A percentile compares a stretch with the other conserved stretches of the same genome.
phyloP scores from a whole-genome alignment of 371 early-diverging fungal genomes.

The Scutellospora calospora region DNA sequence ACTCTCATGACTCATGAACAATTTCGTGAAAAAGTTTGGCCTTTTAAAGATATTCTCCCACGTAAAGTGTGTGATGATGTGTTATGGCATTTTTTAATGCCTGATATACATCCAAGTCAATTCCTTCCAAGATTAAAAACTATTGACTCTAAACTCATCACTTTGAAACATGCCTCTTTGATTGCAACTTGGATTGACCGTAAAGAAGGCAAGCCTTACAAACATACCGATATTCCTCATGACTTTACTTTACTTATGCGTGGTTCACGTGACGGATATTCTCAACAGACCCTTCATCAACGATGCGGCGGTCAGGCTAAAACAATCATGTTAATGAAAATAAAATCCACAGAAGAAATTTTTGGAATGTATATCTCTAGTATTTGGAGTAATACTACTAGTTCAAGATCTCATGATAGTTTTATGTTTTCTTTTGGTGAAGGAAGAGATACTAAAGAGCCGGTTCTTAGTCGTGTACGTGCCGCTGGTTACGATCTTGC shows the following conservation, averaged over 20 bases:
- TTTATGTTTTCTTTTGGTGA: slow-evolving; percentile 41
- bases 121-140: slow-evolving; percentile 23
- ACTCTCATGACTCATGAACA: slow-evolving; percentile 1
- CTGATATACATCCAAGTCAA: neutral
- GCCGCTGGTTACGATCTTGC: slow-evolving; percentile 16
- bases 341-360: slow-evolving; percentile 32
- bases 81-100: slow-evolving; percentile 9
- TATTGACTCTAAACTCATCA: slow-evolving; percentile 34
- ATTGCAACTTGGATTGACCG: slow-evolving; percentile 37
- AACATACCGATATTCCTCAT: slow-evolving; percentile 29
- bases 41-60: slow-evolving; percentile 18
- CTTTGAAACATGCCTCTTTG: slow-evolving; percentile 24
- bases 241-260: slow-evolving; percentile 30
- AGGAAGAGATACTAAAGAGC: neutral
- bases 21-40: slow-evolving; percentile 34
- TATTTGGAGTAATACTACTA: slow-evolving; percentile 28
- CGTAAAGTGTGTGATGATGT: slow-evolving; percentile 10
- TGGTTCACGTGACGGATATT: slow-evolving; percentile 31
- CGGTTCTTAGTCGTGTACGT: slow-evolving; percentile 24
- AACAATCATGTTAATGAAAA: slow-evolving; percentile 35
- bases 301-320: neutral
- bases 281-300: slow-evolving; percentile 11
- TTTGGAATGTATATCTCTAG: slow-evolving; percentile 34
- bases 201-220: slow-evolving; percentile 7
- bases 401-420: slow-evolving; percentile 28